These are phyloP conservation scores for Chlorella ohadii DNA, from an alignment of 139 green algal species.

Conservation along the genomic window DNA sequence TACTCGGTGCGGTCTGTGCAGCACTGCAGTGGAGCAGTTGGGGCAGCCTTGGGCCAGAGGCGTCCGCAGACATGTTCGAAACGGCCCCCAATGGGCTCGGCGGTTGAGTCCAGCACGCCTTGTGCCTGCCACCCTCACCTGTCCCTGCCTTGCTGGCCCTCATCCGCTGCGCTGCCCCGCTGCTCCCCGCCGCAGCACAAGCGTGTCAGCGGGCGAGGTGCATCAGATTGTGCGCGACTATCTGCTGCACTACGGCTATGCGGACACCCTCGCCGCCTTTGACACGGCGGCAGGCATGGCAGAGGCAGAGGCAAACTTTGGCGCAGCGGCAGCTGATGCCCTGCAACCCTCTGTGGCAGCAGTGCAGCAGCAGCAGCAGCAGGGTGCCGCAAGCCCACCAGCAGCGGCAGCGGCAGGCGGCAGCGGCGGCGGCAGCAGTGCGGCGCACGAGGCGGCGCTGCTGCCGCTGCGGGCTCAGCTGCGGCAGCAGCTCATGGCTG, in stretches of 20 bases:
- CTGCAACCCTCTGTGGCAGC: too few relatives aligned
- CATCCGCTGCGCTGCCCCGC: too few relatives aligned
- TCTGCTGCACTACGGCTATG: constrained; percentile 86
- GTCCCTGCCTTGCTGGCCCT: too few relatives aligned
- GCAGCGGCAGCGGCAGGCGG: not conserved
- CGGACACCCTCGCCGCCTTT: constrained; percentile 75
- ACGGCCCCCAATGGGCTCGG: too few relatives aligned
- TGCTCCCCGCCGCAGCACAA: constrained; percentile 47
- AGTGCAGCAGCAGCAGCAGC: constrained; percentile 6
- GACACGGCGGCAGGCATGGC: constrained; percentile 57
- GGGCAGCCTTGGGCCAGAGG: too few relatives aligned
- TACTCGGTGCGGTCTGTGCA: too few relatives aligned
- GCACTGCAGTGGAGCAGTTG: too few relatives aligned
- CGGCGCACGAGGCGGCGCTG: not conserved
- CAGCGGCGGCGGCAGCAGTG: not conserved
- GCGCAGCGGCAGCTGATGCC: not conserved
- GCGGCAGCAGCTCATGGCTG: constrained; percentile 47
- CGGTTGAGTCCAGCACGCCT: too few relatives aligned
- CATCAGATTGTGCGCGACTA: constrained; percentile 86
- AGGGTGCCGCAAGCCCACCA: not conserved
- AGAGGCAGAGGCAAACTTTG: not conserved
- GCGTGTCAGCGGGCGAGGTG: constrained; percentile 44
- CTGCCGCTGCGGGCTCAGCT: constrained; percentile 11
- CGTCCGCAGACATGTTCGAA: too few relatives aligned
- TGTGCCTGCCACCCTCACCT: too few relatives aligned